A percentile compares a stretch with the other conserved stretches of the same genome.
Conservation (phyloP, 805 yeast genomes). For the Scheffersomyces ergatensis region DNA sequence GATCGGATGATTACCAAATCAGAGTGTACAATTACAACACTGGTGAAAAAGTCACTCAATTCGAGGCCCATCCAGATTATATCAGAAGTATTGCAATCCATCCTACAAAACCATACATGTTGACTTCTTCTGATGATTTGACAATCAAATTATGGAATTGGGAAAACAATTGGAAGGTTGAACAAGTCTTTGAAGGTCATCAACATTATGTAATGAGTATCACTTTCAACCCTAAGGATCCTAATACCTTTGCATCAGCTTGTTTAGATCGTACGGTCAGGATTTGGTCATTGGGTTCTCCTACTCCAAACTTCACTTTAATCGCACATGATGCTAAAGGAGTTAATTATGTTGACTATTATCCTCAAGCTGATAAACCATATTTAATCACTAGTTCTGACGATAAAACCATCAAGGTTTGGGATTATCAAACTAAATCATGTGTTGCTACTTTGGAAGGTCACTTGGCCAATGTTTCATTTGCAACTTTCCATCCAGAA, state of each 20-base stretch:
- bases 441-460: conserved; percentile 94
- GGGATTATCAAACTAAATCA: conserved; percentile 97
- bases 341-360: conserved; percentile 93
- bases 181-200: conserved; percentile 93
- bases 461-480: conserved; percentile 90
- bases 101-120: conserved; percentile 84
- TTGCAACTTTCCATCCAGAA: conserved; percentile 98
- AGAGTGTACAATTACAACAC: conserved; percentile 95
- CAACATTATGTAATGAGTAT: conserved; percentile 93
- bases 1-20: conserved; percentile 92
- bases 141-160: conserved; percentile 95
- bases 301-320: conserved; percentile 86
- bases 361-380: conserved; percentile 97
- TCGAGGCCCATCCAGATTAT: conserved; percentile 98
- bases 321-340: conserved; percentile 91
- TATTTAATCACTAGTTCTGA: conserved; percentile 89
- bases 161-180: conserved; percentile 90
- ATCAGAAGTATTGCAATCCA: conserved; percentile 92
- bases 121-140: conserved; percentile 90
- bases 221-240: conserved; percentile 95
- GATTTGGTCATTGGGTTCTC: conserved; percentile 91
- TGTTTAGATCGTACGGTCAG: conserved; percentile 95
- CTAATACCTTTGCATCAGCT: conserved; percentile 96
- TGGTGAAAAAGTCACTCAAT: conserved; percentile 89
- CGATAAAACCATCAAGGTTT: conserved; percentile 81